Conservation (phyloP, 352 stramenopile species). For the Phytophthora macrochlamydospora region DNA sequence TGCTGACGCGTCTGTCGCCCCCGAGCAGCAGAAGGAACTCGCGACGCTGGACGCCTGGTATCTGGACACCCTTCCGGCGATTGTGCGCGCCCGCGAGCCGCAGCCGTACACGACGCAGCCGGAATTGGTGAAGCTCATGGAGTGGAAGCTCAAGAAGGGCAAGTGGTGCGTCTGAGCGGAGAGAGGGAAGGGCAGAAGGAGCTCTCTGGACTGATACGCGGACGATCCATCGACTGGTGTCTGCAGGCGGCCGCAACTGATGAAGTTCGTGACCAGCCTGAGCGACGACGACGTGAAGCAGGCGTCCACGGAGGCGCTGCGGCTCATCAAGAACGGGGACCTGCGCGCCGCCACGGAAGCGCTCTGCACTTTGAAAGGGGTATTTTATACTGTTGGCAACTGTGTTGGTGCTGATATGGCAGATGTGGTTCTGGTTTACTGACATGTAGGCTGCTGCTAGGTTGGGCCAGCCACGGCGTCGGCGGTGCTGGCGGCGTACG, state of each 20-base stretch:
- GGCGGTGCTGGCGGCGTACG: slow-evolving; percentile 72
- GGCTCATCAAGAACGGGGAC: slow-evolving; percentile 26
- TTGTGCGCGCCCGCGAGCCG: slow-evolving; percentile 55
- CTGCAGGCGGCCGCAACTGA: slow-evolving; percentile 67
- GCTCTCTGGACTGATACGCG: too few relatives aligned
- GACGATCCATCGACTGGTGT: too few relatives aligned
- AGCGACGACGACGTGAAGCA: slow-evolving; percentile 49
- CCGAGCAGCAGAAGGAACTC: slow-evolving; percentile 60
- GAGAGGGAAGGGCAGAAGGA: background rate
- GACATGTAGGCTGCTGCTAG: slow-evolving; percentile 29
- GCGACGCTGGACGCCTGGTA: slow-evolving; percentile 67
- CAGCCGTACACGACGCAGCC: slow-evolving; percentile 51
- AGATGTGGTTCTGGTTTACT: background rate
- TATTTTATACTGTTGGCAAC: slow-evolving; percentile 24
- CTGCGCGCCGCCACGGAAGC: slow-evolving; percentile 54
- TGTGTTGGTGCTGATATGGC: background rate
- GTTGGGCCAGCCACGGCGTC: slow-evolving; percentile 81
- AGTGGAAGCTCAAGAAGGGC: slow-evolving; percentile 87
- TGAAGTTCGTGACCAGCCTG: slow-evolving; percentile 69
- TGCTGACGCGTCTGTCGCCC: slow-evolving; percentile 6
- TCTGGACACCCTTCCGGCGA: slow-evolving; percentile 39
- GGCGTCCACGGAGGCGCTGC: slow-evolving; percentile 49
- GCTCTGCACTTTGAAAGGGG: slow-evolving; percentile 71
- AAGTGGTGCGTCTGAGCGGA: slow-evolving; percentile 61
- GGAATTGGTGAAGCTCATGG: slow-evolving; percentile 71